Percentiles rank a stretch among this genome's conserved stretches.
phyloP scores from a whole-genome alignment of 441 rosid genomes.

The Bocquillonia castaneifolia region DNA sequence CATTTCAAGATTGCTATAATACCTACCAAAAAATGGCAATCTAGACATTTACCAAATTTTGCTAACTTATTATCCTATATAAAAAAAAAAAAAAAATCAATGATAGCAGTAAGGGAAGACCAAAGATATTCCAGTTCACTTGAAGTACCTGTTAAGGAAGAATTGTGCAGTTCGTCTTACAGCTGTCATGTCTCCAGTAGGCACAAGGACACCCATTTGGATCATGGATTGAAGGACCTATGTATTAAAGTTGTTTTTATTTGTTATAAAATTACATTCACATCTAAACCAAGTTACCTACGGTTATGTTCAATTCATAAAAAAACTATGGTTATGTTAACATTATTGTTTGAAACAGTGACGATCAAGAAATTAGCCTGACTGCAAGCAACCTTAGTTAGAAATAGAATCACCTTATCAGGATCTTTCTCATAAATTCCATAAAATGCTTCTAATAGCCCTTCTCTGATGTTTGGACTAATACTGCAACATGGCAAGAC shows the following conservation, averaged over 20 bases:
- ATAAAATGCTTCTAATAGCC: slow-evolving; percentile 80
- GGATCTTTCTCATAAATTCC: slow-evolving; percentile 96
- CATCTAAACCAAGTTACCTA: slow-evolving; percentile 15
- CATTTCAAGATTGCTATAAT: background rate
- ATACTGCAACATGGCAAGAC: slow-evolving; percentile 50
- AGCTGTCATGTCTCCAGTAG: slow-evolving; percentile 97
- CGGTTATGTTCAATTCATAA: too few relatives aligned
- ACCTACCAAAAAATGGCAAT: background rate
- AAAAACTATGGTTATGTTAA: too few relatives aligned
- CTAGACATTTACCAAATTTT: background rate
- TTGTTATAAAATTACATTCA: slow-evolving; percentile 10
- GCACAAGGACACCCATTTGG: slow-evolving; percentile 99
- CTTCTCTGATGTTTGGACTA: slow-evolving; percentile 92
- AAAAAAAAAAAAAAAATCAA: background rate
- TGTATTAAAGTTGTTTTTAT: slow-evolving; percentile 11
- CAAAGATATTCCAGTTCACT: slow-evolving; percentile 9
- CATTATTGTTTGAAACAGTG: slow-evolving; percentile 1
- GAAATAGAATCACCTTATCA: slow-evolving; percentile 57
- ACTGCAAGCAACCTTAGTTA: slow-evolving; percentile 7
- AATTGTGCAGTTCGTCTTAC: slow-evolving; percentile 89
- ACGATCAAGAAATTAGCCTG: slow-evolving; percentile 14
- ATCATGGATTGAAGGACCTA: slow-evolving; percentile 94
- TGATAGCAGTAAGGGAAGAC: background rate
- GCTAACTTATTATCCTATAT: background rate
- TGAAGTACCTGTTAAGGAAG: slow-evolving; percentile 79